Conservation (phyloP, 257 asterid species). For the Capsicum pubescens region DNA sequence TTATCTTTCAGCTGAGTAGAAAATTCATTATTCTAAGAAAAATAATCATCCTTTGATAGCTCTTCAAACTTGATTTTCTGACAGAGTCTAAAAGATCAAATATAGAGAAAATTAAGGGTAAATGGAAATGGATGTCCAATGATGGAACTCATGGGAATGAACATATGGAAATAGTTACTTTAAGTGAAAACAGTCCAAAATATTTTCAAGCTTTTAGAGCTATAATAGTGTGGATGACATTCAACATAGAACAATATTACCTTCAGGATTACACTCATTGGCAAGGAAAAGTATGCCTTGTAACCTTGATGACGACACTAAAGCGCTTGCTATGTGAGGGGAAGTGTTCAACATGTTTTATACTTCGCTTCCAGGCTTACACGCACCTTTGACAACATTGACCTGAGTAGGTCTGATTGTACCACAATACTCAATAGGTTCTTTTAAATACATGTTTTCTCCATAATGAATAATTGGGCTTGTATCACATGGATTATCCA, state of each 20-base stretch:
- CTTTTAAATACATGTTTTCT: not conserved
- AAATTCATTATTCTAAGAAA: conserved; percentile 87
- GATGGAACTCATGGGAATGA: not conserved
- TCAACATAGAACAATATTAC: not conserved
- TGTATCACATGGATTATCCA: not conserved
- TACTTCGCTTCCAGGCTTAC: too few species aligned
- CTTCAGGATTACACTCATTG: not conserved
- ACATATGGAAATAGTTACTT: not conserved
- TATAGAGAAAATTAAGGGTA: not conserved
- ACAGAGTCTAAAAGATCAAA: not conserved
- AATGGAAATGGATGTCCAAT: not conserved
- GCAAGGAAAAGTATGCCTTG: too few species aligned
- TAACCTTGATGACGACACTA: too few species aligned
- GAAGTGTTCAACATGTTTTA: too few species aligned
- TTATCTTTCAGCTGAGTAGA: conserved; percentile 87
- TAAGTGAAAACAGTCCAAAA: not conserved
- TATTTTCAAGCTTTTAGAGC: not conserved
- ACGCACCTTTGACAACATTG: too few species aligned
- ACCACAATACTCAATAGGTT: not conserved
- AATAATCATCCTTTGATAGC: conserved; percentile 76
- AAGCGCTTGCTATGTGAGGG: too few species aligned
- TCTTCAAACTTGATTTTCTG: conserved; percentile 70
- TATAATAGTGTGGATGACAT: not conserved
- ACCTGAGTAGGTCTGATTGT: not conserved
- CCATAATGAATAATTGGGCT: conserved; percentile 18